Conservation (phyloP, 1,139 yeast genomes). For the Zygoascus sp. region DNA sequence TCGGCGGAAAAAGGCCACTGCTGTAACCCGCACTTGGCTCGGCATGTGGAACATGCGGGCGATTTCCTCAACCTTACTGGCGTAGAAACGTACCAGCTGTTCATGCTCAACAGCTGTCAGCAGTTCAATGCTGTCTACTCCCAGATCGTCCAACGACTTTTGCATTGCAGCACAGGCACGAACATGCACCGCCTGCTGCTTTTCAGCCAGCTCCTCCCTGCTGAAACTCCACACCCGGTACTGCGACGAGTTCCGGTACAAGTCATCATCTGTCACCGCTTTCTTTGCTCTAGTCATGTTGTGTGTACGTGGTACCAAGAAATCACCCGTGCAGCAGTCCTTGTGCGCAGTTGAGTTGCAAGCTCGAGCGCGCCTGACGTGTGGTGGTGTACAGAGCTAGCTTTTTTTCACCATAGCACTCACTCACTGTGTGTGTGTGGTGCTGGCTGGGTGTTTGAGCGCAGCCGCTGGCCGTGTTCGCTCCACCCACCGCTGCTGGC, state of each 20-base stretch:
- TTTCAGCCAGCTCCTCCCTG: slow-evolving; percentile 45
- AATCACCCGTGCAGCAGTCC: too few relatives aligned
- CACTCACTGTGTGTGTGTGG: too few relatives aligned
- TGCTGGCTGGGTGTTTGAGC: too few relatives aligned
- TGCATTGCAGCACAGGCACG: slow-evolving; percentile 46
- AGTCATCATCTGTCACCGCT: slow-evolving; percentile 58
- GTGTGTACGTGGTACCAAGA: too few relatives aligned
- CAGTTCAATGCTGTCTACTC: slow-evolving; percentile 43
- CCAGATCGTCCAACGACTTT: slow-evolving; percentile 33
- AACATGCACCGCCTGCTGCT: slow-evolving; percentile 48
- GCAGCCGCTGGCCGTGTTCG: too few relatives aligned
- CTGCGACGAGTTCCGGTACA: slow-evolving; percentile 83
- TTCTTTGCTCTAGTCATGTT: slow-evolving; percentile 7
- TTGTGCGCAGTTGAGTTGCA: too few relatives aligned
- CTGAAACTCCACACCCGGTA: slow-evolving; percentile 83
- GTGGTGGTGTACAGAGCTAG: too few relatives aligned
- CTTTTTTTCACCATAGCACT: too few relatives aligned
- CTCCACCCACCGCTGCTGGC: too few relatives aligned
- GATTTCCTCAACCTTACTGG: slow-evolving; percentile 62
- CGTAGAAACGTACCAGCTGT: slow-evolving; percentile 61
- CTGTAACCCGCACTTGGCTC: slow-evolving; percentile 72
- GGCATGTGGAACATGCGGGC: slow-evolving; percentile 56
- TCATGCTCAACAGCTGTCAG: slow-evolving; percentile 61
- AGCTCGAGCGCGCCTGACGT: too few relatives aligned
- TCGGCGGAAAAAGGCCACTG: slow-evolving; percentile 73